These are phyloP conservation scores for Entelexis sorbosivorans DNA, from an alignment of 1,139 yeast species.

Conservation along the genomic window DNA sequence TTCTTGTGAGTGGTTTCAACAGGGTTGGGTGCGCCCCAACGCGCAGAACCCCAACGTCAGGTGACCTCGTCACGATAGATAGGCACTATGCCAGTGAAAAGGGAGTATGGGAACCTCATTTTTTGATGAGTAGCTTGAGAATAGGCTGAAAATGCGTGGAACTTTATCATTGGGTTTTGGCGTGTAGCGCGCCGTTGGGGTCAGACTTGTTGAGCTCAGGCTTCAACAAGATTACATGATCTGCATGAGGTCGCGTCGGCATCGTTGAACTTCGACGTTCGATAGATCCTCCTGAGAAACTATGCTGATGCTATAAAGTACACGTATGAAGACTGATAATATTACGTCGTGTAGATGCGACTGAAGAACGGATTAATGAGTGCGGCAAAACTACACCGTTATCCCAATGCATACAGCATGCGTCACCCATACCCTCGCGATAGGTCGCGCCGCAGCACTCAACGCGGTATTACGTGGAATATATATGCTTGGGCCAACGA, in stretches of 20 bases:
- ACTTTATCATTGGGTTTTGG: no score
- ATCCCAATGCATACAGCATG: neutral
- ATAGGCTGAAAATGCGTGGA: no score
- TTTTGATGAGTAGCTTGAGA: no score
- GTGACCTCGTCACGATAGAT: neutral
- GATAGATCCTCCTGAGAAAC: no score
- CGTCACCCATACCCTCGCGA: neutral
- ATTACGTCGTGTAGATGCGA: no score
- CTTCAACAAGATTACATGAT: neutral
- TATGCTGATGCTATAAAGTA: no score
- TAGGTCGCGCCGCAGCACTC: neutral
- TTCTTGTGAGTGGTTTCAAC: constrained; percentile 7
- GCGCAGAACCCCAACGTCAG: constrained; percentile 8
- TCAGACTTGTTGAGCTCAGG: neutral
- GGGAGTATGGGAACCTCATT: neutral
- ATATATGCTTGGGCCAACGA: no score
- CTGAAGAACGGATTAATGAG: no score
- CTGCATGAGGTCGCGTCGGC: neutral
- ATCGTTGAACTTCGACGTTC: no score
- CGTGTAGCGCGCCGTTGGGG: no score
- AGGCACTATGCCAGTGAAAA: neutral
- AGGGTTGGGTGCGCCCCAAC: constrained; percentile 10
- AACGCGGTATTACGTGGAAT: no score
- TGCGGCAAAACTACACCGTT: neutral
- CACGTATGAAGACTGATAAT: no score